phyloP scores from a whole-genome alignment of 306 rosid species.

The Ziziphus jujuba region DNA sequence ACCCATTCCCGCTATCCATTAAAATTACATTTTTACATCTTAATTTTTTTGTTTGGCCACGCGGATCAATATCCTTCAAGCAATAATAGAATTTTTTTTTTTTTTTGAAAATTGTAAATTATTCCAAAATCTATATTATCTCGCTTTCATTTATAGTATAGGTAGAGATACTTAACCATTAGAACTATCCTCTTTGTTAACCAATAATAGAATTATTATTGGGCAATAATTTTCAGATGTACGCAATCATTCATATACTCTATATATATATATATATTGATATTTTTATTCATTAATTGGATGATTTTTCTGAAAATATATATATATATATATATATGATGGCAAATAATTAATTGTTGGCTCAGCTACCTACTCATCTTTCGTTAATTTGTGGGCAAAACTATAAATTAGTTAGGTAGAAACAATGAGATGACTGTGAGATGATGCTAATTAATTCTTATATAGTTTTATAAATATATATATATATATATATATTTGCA shows the following conservation, averaged over 20 bases:
- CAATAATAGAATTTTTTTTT: neutral
- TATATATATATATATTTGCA: too few relatives aligned
- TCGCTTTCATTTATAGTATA: too few relatives aligned
- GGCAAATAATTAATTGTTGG: neutral
- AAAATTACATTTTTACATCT: too few relatives aligned
- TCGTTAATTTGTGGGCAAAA: conserved; percentile 1
- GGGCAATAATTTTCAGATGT: neutral
- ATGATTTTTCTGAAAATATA: conserved; percentile 1
- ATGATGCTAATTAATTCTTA: too few relatives aligned
- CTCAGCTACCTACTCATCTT: neutral
- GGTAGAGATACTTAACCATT: too few relatives aligned
- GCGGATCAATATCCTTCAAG: conserved; percentile 1
- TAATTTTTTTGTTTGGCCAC: neutral
- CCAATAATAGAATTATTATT: neutral
- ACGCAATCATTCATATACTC: conserved; percentile 13
- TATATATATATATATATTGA: too few relatives aligned
- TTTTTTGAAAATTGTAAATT: too few relatives aligned
- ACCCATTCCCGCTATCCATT: too few relatives aligned
- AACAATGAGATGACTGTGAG: neutral
- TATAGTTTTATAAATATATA: too few relatives aligned
- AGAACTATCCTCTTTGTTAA: too few relatives aligned
- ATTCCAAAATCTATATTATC: too few relatives aligned
- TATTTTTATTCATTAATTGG: neutral
- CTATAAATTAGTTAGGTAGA: neutral
- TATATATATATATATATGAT: conserved; percentile 1